Percentiles rank a stretch among this genome's conserved stretches.
Conservation (phyloP, 1,284 basidiomycete genomes). For the Amylostereum areolatum region DNA sequence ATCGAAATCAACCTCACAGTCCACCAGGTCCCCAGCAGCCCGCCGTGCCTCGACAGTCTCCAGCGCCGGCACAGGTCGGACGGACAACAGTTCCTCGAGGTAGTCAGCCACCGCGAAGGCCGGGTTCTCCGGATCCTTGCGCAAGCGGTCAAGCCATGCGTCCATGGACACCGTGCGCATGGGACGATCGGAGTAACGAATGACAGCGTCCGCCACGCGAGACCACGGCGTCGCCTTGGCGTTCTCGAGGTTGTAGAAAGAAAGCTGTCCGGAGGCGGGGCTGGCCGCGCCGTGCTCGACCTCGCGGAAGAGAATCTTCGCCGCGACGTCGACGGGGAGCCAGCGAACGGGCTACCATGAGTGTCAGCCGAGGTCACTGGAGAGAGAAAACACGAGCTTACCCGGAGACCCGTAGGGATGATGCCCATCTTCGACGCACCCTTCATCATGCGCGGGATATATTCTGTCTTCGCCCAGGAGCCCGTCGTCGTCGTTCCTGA, state of each 20-base stretch:
- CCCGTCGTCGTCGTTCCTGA: slow-evolving; percentile 12
- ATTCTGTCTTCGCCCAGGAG: slow-evolving; percentile 15
- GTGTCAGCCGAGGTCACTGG: background rate
- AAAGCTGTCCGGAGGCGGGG: background rate
- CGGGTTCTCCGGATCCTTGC: background rate
- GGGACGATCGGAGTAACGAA: background rate
- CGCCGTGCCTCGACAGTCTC: background rate
- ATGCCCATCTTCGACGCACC: slow-evolving; percentile 9
- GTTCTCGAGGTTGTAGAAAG: slow-evolving; percentile 4
- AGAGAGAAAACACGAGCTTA: slow-evolving; percentile 2
- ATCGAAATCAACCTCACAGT: background rate
- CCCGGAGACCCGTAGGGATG: slow-evolving; percentile 10
- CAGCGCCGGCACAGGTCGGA: background rate
- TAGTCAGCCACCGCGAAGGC: background rate
- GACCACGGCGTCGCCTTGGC: background rate
- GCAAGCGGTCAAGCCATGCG: background rate
- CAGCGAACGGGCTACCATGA: slow-evolving; percentile 8
- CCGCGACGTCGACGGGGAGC: slow-evolving; percentile 12
- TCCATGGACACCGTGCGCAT: background rate
- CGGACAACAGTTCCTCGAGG: background rate
- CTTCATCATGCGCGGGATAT: slow-evolving; percentile 15
- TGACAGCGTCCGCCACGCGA: background rate
- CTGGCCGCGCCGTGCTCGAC: background rate
- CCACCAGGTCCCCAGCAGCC: slow-evolving; percentile 1
- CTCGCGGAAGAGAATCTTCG: background rate